These are phyloP conservation scores for Ceratobasidium sp. DNA, from an alignment of 1,284 basidiomycete genomes.

Conservation along the genomic window DNA sequence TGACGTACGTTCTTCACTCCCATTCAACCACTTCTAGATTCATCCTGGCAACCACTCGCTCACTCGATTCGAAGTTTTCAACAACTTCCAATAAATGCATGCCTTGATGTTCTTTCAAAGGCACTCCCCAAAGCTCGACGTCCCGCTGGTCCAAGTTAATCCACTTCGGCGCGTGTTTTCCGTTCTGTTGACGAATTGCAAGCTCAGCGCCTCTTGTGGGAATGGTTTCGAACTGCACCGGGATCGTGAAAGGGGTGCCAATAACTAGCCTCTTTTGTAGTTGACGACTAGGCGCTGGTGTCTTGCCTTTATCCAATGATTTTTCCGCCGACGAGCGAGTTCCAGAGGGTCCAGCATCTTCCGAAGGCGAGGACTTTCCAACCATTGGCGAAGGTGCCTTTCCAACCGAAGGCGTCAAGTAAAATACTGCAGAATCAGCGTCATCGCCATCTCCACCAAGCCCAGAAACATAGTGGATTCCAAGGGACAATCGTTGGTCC, in stretches of 20 bases:
- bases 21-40: slow-evolving; percentile 42
- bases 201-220: slow-evolving; percentile 31
- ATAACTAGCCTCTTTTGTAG: slow-evolving; percentile 54
- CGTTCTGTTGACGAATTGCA: slow-evolving; percentile 27
- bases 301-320: slow-evolving; percentile 14
- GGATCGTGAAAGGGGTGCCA: slow-evolving; percentile 55
- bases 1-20: slow-evolving; percentile 19
- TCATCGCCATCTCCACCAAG: slow-evolving; percentile 64
- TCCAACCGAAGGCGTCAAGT: slow-evolving; percentile 39
- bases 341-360: too few species aligned
- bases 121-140: slow-evolving; percentile 55
- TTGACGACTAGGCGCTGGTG: slow-evolving; percentile 6
- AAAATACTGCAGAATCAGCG: slow-evolving; percentile 40
- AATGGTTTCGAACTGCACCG: slow-evolving; percentile 51
- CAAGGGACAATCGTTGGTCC: slow-evolving; percentile 74
- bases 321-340: slow-evolving; percentile 51
- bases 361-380: slow-evolving; percentile 48
- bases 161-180: slow-evolving; percentile 51
- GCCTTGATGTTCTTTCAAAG: slow-evolving; percentile 51
- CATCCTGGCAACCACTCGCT: slow-evolving; percentile 51
- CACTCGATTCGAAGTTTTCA: slow-evolving; percentile 51
- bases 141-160: slow-evolving; percentile 52
- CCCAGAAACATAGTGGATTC: slow-evolving; percentile 76
- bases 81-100: slow-evolving; percentile 52
- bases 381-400: slow-evolving; percentile 12